Evolutionary conservation across 345 rosid species (phyloP), one percentile per base, ranked within the genome.

Genomic region (Streptanthus diversifolius): DNA sequence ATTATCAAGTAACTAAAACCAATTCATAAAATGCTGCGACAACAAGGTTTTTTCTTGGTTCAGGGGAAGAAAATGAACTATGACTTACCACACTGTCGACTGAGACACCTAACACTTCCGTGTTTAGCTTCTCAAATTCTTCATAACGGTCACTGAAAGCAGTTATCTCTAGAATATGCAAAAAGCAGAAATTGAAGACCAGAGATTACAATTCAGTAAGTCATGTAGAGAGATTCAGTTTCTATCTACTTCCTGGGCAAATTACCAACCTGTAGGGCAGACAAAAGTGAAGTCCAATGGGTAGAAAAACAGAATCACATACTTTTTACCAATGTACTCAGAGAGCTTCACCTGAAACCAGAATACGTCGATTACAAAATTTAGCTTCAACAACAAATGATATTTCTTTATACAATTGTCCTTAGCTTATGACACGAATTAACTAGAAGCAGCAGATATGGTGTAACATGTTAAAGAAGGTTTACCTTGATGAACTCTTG

Each of bases 261-360:
- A 17, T 67, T 66, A 43, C 81, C 66, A 72, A 95, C 96, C 98
- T 79, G 99, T 91, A 19, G 99, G 97, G 45, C 98, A 95, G 55
- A 91, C 96, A 76, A 91, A 91, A 45, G 99, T 95, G 83, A 95
- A 90, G 85, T 91, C 99, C 89, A 95, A 72, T 5, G 95, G 97
- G 80, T 91, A 90, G 87, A 95, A 88, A 78, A 95, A 91, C 24
- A 91, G 95, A 84, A 90, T 82, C 65, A 93, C 97, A 76, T 90
- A 93, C 64, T 93, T 93, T 88, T 89, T 93, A 60, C 98, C 96
- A 80, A 85, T 85, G 73, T 87, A 90, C 12, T 90, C 90, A 0
- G 97, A 90, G 17, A 93, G 88, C 76, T 89, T 90, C 69, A 93
- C 97, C 96, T 91, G 86, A 57, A 83, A 78, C 33, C 41, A 47